Conservation (phyloP, 1,139 yeast species). For the Blastobotrys niveus region DNA sequence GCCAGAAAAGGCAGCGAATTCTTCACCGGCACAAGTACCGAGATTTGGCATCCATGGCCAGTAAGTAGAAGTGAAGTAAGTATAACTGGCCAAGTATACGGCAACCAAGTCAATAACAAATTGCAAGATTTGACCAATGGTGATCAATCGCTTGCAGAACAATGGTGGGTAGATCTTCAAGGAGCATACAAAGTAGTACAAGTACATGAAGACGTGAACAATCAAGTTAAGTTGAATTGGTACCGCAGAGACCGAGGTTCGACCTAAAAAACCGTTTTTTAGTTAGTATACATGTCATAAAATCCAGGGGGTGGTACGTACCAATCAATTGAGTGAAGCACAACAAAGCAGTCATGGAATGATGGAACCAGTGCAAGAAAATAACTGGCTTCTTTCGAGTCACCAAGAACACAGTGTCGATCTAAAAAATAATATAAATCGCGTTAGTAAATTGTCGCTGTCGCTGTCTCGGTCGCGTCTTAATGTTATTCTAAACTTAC, state of each 20-base stretch:
- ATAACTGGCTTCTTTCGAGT: conserved; percentile 80
- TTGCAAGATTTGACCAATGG: conserved; percentile 92
- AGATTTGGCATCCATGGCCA: conserved; percentile 61
- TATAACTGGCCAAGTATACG: conserved; percentile 87
- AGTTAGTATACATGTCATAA: no score
- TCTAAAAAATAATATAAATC: no score
- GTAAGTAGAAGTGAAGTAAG: conserved; percentile 39
- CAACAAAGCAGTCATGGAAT: conserved; percentile 94
- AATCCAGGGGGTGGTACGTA: no score
- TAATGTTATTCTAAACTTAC: no score
- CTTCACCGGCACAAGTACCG: conserved; percentile 90
- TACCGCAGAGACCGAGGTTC: conserved; percentile 90
- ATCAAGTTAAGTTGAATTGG: conserved; percentile 83
- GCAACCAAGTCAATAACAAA: conserved; percentile 83
- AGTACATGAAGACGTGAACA: conserved; percentile 97
- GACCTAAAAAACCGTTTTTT: conserved; percentile 35
- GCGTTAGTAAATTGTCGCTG: no score
- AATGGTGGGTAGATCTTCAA: conserved; percentile 53
- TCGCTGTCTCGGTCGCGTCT: no score
- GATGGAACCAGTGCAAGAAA: conserved; percentile 93
- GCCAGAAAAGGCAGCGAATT: conserved; percentile 87
- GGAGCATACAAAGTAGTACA: conserved; percentile 92
- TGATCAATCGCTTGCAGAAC: conserved; percentile 61
- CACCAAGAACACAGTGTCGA: conserved; percentile 89
- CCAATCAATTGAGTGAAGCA: conserved; percentile 90